Percentiles rank a stretch among this genome's conserved stretches.
These are phyloP conservation scores for Psilocybe mexicana DNA, from an alignment of 1,284 basidiomycete species.

Conservation along the genomic window DNA sequence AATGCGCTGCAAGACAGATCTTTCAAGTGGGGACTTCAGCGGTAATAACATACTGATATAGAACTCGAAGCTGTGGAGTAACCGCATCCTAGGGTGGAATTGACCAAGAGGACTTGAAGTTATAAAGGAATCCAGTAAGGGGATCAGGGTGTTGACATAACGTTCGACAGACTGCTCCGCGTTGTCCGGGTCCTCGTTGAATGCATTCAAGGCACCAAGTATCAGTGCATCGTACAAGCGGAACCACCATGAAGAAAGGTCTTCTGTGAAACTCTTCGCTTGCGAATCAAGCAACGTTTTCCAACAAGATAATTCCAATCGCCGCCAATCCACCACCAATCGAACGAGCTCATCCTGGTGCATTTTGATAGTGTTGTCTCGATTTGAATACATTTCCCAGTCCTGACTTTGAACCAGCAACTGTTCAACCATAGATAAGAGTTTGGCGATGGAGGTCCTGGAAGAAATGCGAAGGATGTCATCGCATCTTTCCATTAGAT, in stretches of 20 bases:
- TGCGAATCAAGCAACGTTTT: constrained; percentile 79
- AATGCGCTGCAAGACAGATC: constrained; percentile 46
- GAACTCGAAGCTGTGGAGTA: constrained; percentile 71
- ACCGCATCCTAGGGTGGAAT: constrained; percentile 68
- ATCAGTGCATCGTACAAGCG: constrained; percentile 83
- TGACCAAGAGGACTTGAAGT: constrained; percentile 82
- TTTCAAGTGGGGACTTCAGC: constrained; percentile 27
- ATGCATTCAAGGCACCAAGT: constrained; percentile 60
- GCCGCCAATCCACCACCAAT: constrained; percentile 89
- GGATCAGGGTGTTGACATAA: constrained; percentile 73
- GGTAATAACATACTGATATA: constrained; percentile 44
- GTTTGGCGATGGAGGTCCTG: constrained; percentile 78
- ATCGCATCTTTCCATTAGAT: constrained; percentile 80
- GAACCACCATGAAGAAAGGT: constrained; percentile 90
- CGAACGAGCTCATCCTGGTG: constrained; percentile 69
- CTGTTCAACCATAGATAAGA: constrained; percentile 86
- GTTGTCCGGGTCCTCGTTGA: constrained; percentile 36
- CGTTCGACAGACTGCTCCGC: constrained; percentile 36
- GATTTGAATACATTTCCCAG: constrained; percentile 95
- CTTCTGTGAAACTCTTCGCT: constrained; percentile 56
- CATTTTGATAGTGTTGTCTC: constrained; percentile 76
- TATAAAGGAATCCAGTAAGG: constrained; percentile 85
- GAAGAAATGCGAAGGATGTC: constrained; percentile 67
- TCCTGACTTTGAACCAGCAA: constrained; percentile 89
- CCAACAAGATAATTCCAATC: constrained; percentile 90